A percentile compares a stretch with the other conserved stretches of the same genome.
Evolutionary conservation across 2,329 filamentous ascomycete species (phyloP).

Genomic region (Cucurbitaria berberidis): DNA sequence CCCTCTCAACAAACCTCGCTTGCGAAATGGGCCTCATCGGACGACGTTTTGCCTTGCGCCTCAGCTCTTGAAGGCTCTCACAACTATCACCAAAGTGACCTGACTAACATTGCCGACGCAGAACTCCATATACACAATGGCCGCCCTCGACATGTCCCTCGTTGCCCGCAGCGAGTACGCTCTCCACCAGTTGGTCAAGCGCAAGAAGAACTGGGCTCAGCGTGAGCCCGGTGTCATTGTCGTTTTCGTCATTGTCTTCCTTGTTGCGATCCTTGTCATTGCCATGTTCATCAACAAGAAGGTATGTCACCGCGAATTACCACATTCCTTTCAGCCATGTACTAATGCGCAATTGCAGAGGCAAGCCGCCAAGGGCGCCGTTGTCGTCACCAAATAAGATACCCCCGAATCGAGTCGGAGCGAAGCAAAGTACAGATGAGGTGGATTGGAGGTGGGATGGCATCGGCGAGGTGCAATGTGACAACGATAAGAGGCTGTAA

Average conservation of each 20-base stretch:
- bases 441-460: background rate
- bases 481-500: slow-evolving; percentile 5
- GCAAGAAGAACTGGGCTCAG: slow-evolving; percentile 65
- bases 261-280: slow-evolving; percentile 60
- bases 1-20: background rate
- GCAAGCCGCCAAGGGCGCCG: slow-evolving; percentile 13
- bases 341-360: slow-evolving; percentile 17
- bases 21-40: slow-evolving; percentile 3
- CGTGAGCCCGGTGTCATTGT: slow-evolving; percentile 66
- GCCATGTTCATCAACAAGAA: slow-evolving; percentile 58
- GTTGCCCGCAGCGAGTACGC: slow-evolving; percentile 46
- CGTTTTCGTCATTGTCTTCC: slow-evolving; percentile 66
- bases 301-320: slow-evolving; percentile 31
- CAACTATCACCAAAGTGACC: slow-evolving; percentile 13
- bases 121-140: slow-evolving; percentile 43
- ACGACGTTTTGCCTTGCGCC: background rate
- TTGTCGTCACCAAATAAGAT: slow-evolving; percentile 13
- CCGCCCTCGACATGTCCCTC: slow-evolving; percentile 46
- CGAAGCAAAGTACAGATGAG: slow-evolving; percentile 3
- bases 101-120: slow-evolving; percentile 21
- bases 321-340: background rate
- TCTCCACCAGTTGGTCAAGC: slow-evolving; percentile 56
- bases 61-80: background rate
- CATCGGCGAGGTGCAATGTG: background rate
- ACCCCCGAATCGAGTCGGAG: slow-evolving; percentile 17